Evolutionary conservation across 768 basidiomycete species (phyloP), one percentile per base, ranked within the genome.

Genomic region (Neoboletus magnificus): DNA sequence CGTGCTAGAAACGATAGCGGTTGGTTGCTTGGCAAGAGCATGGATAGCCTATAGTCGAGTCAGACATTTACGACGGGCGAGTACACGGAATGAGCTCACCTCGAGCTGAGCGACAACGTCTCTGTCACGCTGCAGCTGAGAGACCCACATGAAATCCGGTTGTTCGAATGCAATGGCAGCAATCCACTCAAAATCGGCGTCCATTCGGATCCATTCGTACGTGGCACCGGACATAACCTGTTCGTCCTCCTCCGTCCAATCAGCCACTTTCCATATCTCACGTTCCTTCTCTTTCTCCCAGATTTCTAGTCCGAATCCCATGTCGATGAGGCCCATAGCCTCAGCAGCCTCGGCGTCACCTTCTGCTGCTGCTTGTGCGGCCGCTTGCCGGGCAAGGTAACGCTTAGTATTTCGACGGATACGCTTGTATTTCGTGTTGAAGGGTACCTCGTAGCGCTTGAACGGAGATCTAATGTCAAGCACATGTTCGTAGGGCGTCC

Each of bases 101-200:
- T 98, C 95, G 15, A 98, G 77, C 71, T 99, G 97, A 2, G 96
- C 97, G 22, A 98, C 88, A 36, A 99, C 95, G 73, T 99, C 97
- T 58, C 93, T 78, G 72, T 99, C 97, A 53, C 94, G 79, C 72
- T 96, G 93, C 48, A 99, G 76, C 69, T 98, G 97, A 39, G 88
- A 92, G 22, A 96, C 90, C 94, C 95, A 99, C 92, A 96, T 96
- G 66, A 94, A 98, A 75, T 95, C 94, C 41, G 92, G 93, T 74
- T 98, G 93, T 48, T 95, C 90, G 60, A 96, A 98, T 59, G 85
- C 85, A 58, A 98, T 82, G 37, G 81, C 81, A n/a, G 92, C 89
- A 52, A 98, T 90, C 97, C 97, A 99, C 74, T 99, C 97, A 70
- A 97, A 95, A 69, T 99, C 97, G 16, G 97, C 94, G 67, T 99